Conservation (phyloP, 129 eudicot species). For the Mikania micrantha region DNA sequence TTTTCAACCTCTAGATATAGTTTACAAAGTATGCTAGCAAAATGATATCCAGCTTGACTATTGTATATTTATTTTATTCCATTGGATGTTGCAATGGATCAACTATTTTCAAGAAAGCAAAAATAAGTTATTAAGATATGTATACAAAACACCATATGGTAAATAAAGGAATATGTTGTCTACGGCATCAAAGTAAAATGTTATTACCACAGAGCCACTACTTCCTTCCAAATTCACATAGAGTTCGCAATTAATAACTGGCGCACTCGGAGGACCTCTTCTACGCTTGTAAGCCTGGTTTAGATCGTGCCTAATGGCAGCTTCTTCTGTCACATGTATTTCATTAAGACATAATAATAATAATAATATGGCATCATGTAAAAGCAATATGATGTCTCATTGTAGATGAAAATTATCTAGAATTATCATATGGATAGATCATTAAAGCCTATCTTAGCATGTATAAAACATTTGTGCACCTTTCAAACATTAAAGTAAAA, state of each 20-base stretch:
- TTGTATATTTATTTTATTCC: not conserved
- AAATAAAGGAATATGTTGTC: not conserved
- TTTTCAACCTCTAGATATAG: not conserved
- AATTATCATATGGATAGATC: not conserved
- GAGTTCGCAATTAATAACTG: slow-evolving; percentile 43
- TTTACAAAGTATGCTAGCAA: not conserved
- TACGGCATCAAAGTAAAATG: not conserved
- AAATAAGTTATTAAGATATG: not conserved
- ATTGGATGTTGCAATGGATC: not conserved
- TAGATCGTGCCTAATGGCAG: slow-evolving; percentile 11
- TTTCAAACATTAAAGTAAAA: not conserved
- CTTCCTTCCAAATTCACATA: slow-evolving; percentile 51
- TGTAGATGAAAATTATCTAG: not conserved
- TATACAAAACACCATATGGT: not conserved
- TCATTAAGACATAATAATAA: not conserved
- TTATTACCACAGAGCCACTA: slow-evolving; percentile 44
- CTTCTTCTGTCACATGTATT: slow-evolving; percentile 32
- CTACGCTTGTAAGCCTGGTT: slow-evolving; percentile 45
- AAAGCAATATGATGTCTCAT: not conserved
- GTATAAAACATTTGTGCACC: not conserved
- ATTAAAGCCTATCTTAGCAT: not conserved
- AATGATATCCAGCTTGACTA: not conserved
- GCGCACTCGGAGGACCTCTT: slow-evolving; percentile 42
- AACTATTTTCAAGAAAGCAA: not conserved
- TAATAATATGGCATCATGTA: not conserved